A percentile compares a stretch with the other conserved stretches of the same genome.
Evolutionary conservation across 345 rosid genomes (phyloP).

Genomic region (Physaria fendleri): DNA sequence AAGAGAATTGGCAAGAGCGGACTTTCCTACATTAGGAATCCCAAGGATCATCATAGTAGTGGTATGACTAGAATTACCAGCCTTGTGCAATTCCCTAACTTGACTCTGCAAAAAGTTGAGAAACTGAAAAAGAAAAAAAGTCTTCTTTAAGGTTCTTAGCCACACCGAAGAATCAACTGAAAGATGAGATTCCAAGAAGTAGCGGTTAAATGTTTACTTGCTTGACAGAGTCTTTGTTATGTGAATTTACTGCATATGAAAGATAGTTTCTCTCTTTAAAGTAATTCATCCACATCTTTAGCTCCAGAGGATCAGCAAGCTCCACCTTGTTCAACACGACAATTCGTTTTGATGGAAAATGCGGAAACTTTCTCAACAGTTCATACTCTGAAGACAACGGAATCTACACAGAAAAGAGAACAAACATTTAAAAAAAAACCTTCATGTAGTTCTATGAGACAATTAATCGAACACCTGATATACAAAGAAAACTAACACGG

Average conservation of each 20-base stretch:
- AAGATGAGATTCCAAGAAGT: background rate
- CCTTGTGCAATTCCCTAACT: conserved; percentile 46
- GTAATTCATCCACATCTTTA: conserved; percentile 55
- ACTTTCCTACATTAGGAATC: conserved; percentile 83
- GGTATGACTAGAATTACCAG: conserved; percentile 40
- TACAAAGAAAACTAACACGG: conserved; percentile 35
- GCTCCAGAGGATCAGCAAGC: conserved; percentile 47
- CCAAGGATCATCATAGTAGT: conserved; percentile 64
- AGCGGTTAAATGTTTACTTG: conserved; percentile 30
- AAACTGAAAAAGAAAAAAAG: conserved; percentile 38
- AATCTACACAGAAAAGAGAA: conserved; percentile 31
- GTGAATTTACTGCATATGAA: conserved; percentile 63
- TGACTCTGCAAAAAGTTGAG: conserved; percentile 69
- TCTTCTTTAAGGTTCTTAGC: background rate
- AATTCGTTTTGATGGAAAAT: conserved; percentile 32
- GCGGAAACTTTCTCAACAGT: conserved; percentile 29
- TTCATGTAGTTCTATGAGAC: conserved; percentile 16
- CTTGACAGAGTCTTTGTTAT: conserved; percentile 63
- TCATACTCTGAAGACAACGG: conserved; percentile 61
- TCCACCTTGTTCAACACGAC: conserved; percentile 75
- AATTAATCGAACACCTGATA: conserved; percentile 38
- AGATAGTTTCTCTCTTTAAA: conserved; percentile 37
- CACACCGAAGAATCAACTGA: background rate
- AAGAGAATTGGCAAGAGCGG: conserved; percentile 75
- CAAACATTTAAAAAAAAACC: background rate